phyloP scores from a whole-genome alignment of 148 eudicot species.

The Gaultheria prostrata region DNA sequence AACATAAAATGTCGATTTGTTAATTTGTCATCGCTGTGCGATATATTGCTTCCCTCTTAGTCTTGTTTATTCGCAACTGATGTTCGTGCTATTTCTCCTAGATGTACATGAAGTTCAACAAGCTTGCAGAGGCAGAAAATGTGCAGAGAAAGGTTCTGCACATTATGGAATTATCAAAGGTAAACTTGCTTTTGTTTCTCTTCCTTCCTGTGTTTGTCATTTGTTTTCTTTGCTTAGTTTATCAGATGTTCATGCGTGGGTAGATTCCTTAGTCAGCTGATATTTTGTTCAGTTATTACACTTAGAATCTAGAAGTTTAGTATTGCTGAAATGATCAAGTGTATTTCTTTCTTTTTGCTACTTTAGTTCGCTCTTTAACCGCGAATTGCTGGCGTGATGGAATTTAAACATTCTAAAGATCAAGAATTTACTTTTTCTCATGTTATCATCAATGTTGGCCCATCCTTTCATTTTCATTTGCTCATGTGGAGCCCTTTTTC shows the following conservation, averaged over 20 bases:
- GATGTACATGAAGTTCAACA: conserved; percentile 62
- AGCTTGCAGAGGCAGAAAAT: conserved; percentile 60
- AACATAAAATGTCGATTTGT: neutral
- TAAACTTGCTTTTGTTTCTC: conserved; percentile 21
- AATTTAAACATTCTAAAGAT: conserved; percentile 5
- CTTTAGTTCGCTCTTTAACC: neutral
- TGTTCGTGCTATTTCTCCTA: conserved; percentile 28
- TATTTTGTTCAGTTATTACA: conserved; percentile 6
- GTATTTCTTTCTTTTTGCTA: neutral
- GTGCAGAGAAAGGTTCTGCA: conserved; percentile 77
- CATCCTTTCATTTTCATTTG: neutral
- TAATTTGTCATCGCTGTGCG: neutral
- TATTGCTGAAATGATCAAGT: neutral
- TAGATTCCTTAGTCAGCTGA: neutral
- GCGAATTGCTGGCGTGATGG: neutral
- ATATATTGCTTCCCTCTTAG: conserved; percentile 5
- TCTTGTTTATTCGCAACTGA: conserved; percentile 12
- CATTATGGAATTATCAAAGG: conserved; percentile 85
- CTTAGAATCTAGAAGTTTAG: neutral
- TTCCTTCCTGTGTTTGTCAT: neutral
- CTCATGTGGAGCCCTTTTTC: conserved; percentile 12
- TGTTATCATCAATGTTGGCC: neutral
- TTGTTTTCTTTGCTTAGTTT: neutral
- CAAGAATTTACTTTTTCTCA: neutral
- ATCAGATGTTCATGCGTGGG: conserved; percentile 1